A percentile compares a stretch with the other conserved stretches of the same genome.
These are phyloP conservation scores for Annona squamosa DNA, from an alignment of 164 flowering plant species.

Conservation along the genomic window DNA sequence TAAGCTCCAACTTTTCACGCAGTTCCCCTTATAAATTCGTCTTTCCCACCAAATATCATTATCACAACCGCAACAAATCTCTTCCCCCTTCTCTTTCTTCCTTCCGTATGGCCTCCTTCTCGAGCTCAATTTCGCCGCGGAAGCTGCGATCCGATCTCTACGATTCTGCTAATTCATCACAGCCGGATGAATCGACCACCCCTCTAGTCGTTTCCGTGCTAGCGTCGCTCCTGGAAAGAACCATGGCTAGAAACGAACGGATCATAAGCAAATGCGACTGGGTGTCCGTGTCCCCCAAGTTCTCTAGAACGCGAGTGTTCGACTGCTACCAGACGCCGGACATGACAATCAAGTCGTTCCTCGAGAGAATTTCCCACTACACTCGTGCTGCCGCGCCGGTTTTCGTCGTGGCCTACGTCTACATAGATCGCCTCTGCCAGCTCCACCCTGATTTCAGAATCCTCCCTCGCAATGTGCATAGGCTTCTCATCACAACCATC, in stretches of 20 bases:
- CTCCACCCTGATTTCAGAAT: conserved; percentile 56
- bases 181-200: conserved; percentile 34
- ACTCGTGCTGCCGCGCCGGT: conserved; percentile 66
- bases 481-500: conserved; percentile 79
- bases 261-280: conserved; percentile 30
- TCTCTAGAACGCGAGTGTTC: conserved; percentile 30
- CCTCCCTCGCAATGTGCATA: conserved; percentile 59
- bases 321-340: conserved; percentile 56
- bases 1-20: neutral
- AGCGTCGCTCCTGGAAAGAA: conserved; percentile 79
- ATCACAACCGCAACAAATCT: conserved; percentile 1
- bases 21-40: neutral
- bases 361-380: conserved; percentile 80
- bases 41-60: neutral
- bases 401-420: conserved; percentile 78
- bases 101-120: conserved; percentile 8
- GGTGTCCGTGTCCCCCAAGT: conserved; percentile 17
- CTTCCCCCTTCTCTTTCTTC: neutral
- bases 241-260: conserved; percentile 58
- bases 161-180: conserved; percentile 28
- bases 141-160: conserved; percentile 69
- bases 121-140: conserved; percentile 57
- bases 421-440: conserved; percentile 80
- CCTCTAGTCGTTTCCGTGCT: conserved; percentile 81
- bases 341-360: conserved; percentile 60